These are phyloP conservation scores for Salix koriyanagi DNA, from an alignment of 345 rosid species.

Conservation along the genomic window DNA sequence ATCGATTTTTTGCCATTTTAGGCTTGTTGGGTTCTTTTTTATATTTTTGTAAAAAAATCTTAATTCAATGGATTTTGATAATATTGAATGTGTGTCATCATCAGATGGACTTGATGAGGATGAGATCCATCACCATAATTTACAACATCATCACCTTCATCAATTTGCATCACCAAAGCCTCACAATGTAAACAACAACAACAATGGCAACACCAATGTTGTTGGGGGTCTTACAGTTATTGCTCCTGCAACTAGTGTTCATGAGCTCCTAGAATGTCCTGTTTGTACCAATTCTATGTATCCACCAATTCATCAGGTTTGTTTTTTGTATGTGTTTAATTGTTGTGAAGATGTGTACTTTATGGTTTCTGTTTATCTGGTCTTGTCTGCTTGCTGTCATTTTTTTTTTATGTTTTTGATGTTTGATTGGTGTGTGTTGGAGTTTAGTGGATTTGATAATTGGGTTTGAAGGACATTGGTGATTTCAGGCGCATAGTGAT, in stretches of 20 bases:
- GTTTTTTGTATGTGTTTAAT: not conserved
- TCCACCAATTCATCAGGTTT: slow-evolving; percentile 70
- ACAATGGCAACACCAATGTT: slow-evolving; percentile 25
- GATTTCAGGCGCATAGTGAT: not conserved
- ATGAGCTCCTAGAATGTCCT: slow-evolving; percentile 74
- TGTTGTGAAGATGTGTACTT: not conserved
- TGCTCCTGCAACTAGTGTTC: slow-evolving; percentile 42
- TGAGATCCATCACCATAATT: slow-evolving; percentile 57
- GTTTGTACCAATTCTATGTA: slow-evolving; percentile 53
- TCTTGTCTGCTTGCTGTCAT: not conserved
- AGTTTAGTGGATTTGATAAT: slow-evolving; percentile 11
- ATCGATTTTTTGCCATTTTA: not conserved
- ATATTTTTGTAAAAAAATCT: not conserved
- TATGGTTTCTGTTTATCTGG: not conserved
- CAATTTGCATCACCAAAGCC: slow-evolving; percentile 67
- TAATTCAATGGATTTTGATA: slow-evolving; percentile 62
- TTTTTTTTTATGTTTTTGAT: not conserved
- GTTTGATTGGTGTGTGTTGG: slow-evolving; percentile 8
- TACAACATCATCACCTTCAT: slow-evolving; percentile 36
- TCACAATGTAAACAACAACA: slow-evolving; percentile 30
- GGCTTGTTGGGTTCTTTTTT: not conserved
- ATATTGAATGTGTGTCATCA: slow-evolving; percentile 72
- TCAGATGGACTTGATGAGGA: slow-evolving; percentile 62
- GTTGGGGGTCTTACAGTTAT: slow-evolving; percentile 53
- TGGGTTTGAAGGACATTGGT: slow-evolving; percentile 3